Evolutionary conservation across 225 moss, liverwort and hornwort species (phyloP), one percentile per base, ranked within the genome.

Genomic region (Ulota crispa): DNA sequence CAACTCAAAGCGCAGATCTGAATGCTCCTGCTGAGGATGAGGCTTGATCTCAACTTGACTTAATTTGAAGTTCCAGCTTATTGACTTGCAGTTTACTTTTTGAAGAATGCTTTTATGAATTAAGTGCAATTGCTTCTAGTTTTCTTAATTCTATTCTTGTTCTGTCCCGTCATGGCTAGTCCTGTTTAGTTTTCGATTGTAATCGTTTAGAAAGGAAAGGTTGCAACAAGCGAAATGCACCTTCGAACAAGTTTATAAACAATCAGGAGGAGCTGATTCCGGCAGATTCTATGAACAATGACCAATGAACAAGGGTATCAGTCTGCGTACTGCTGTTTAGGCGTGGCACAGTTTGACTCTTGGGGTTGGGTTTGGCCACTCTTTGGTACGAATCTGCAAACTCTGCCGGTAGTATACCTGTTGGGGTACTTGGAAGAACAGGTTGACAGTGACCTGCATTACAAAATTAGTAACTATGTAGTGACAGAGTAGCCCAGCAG

Each of bases 351-450:
- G 13, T 65, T 65, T 81, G 64, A 32, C 64, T 80, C 70, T 26
- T 37, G 41, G 54, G 41, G 55, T 70, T 57, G 78, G 45, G 72
- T 13, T 31, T 53, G 66, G 62, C 12, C 31, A 37, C 47, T 60
- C 50, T 77, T 56, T 78, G 68, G 42, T 78, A 62, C 56, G 28
- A 79, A 79, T n/a, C 24, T 66, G 66, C 32, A 53, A 73, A 45
- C 36, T 28, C 62, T 82, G 54, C 82, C 69, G 57, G 78, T 78
- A 68, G 81, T 65, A 15, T 27, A 78, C 69, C 73, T 68, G 54
- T 74, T 70, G 74, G 59, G 73, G 18, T 76, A 77, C 76, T 85
- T 75, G 76, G 75, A 70, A 80, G 45, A 41, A 36, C 50, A 32
- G 45, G 75, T 75, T 74, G 73, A 62, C 30, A 53, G 34, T 76